A percentile compares a stretch with the other conserved stretches of the same genome.
Evolutionary conservation across 176 grass and related monocot species (phyloP).

Genomic region (Triticum timopheevii): DNA sequence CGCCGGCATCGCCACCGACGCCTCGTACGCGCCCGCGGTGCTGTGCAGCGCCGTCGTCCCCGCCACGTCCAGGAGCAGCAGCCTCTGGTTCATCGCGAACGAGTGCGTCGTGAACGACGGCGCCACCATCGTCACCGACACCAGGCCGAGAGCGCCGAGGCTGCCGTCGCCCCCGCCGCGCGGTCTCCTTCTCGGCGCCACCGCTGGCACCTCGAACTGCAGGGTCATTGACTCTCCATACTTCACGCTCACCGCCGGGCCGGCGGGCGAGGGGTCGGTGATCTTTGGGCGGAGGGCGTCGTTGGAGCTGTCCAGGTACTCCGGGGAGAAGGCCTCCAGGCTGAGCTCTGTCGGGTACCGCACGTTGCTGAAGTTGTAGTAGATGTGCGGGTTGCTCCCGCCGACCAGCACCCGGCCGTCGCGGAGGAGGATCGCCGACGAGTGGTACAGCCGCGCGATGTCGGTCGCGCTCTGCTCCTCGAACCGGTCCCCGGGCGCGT

Average conservation of each 20-base stretch:
- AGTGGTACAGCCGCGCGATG: conserved; percentile 70
- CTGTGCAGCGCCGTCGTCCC: background rate
- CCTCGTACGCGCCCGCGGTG: background rate
- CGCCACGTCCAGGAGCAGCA: conserved; percentile 45
- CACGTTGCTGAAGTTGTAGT: conserved; percentile 77
- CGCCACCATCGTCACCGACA: conserved; percentile 60
- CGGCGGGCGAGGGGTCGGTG: conserved; percentile 23
- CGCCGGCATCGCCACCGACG: conserved; percentile 44
- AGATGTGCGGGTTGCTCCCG: conserved; percentile 74
- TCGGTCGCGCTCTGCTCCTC: conserved; percentile 42
- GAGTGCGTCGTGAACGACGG: conserved; percentile 87
- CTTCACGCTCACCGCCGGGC: background rate
- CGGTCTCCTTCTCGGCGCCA: background rate
- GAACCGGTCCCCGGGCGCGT: conserved; percentile 38
- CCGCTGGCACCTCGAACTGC: conserved; percentile 28
- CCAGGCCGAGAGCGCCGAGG: background rate
- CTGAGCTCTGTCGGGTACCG: conserved; percentile 75
- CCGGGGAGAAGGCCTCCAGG: conserved; percentile 78
- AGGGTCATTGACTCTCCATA: conserved; percentile 45
- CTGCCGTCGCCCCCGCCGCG: background rate
- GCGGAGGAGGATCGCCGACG: conserved; percentile 56
- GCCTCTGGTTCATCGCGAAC: conserved; percentile 82
- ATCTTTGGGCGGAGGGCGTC: conserved; percentile 48
- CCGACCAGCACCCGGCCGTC: conserved; percentile 73
- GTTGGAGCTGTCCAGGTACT: conserved; percentile 54